These are phyloP conservation scores for Botrytis hyacinthi DNA, from an alignment of 2,329 filamentous ascomycete genomes.

Conservation along the genomic window DNA sequence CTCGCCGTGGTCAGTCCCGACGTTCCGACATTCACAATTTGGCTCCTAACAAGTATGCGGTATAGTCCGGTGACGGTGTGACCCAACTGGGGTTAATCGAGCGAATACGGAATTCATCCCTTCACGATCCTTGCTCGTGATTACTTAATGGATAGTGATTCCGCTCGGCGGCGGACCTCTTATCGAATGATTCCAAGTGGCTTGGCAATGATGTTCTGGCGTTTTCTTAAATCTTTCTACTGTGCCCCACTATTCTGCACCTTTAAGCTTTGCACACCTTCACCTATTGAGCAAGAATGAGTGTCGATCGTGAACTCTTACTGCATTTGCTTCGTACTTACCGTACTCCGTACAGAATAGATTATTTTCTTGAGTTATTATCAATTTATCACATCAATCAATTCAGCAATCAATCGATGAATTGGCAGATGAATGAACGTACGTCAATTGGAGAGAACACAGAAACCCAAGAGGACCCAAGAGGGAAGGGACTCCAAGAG, in stretches of 20 bases:
- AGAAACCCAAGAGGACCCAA: background rate
- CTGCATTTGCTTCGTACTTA: background rate
- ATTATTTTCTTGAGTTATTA: background rate
- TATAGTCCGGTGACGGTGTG: background rate
- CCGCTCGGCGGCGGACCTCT: background rate
- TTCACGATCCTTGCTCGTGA: background rate
- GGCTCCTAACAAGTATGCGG: background rate
- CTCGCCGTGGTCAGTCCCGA: background rate
- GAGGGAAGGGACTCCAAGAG: background rate
- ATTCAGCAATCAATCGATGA: no score
- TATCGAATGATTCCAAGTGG: constrained; percentile 4
- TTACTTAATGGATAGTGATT: background rate
- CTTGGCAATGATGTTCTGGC: constrained; percentile 3
- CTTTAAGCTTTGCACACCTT: background rate
- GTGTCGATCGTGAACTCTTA: background rate
- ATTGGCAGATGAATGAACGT: no score
- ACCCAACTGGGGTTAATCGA: background rate
- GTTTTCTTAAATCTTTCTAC: background rate
- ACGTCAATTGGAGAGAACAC: background rate
- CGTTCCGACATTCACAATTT: background rate
- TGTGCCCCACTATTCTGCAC: background rate
- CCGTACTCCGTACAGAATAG: background rate
- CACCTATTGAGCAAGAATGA: background rate
- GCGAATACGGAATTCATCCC: constrained; percentile 3
- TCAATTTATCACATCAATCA: background rate